Conservation (phyloP, 306 rosid species). For the Hylodesmum podocarpum region DNA sequence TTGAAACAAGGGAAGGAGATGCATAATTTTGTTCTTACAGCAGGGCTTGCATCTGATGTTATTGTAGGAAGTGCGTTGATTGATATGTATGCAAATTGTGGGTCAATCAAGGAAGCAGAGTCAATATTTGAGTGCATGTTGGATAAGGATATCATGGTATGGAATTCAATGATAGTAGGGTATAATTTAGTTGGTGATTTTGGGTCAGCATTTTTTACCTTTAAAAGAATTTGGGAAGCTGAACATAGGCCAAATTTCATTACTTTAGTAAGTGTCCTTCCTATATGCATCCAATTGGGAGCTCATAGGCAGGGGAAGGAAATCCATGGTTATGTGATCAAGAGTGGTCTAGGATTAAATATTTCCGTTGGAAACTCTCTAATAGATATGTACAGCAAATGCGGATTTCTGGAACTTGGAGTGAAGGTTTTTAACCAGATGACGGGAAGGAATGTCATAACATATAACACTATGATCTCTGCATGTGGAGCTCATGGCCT, state of each 20-base stretch:
- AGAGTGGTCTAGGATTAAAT: slow-evolving; percentile 29
- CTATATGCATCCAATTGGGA: slow-evolving; percentile 46
- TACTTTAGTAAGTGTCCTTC: slow-evolving; percentile 47
- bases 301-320: slow-evolving; percentile 48
- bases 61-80: slow-evolving; percentile 41
- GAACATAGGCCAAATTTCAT: slow-evolving; percentile 44
- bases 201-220: slow-evolving; percentile 33
- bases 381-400: slow-evolving; percentile 50
- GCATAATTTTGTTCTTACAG: slow-evolving; percentile 41
- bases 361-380: slow-evolving; percentile 43
- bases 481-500: slow-evolving; percentile 49
- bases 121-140: slow-evolving; percentile 29
- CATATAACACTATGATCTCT: slow-evolving; percentile 48
- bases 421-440: slow-evolving; percentile 44
- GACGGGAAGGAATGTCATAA: slow-evolving; percentile 39
- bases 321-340: slow-evolving; percentile 49
- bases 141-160: slow-evolving; percentile 32
- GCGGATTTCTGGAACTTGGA: slow-evolving; percentile 44
- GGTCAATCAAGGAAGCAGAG: slow-evolving; percentile 43
- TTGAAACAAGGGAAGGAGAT: slow-evolving; percentile 47
- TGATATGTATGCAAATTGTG: slow-evolving; percentile 52
- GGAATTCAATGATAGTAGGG: slow-evolving; percentile 52
- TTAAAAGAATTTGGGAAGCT: slow-evolving; percentile 37
- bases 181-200: slow-evolving; percentile 37
- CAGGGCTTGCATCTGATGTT: slow-evolving; percentile 34